phyloP scores from a whole-genome alignment of 139 green algal species.

The Coelastrella sp. region DNA sequence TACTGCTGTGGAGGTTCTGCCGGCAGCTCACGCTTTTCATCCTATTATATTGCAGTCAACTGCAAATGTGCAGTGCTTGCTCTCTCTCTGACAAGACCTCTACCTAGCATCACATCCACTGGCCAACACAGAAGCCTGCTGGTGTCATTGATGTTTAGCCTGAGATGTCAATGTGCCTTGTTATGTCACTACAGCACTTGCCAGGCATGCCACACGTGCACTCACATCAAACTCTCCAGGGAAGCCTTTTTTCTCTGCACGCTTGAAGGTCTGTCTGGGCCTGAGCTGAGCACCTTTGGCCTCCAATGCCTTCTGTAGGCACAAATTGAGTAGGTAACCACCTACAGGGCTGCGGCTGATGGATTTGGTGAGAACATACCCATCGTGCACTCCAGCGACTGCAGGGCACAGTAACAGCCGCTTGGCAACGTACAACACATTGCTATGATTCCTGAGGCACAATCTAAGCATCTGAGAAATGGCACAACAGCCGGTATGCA shows the following conservation, averaged over 20 bases:
- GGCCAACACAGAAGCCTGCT: not conserved
- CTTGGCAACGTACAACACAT: not conserved
- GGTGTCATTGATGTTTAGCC: too few species aligned
- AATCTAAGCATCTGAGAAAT: too few species aligned
- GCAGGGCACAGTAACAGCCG: constrained; percentile 36
- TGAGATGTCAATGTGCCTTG: too few species aligned
- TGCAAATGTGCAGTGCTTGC: too few species aligned
- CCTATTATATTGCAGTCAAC: too few species aligned
- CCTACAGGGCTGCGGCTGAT: constrained; percentile 77
- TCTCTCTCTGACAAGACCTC: too few species aligned
- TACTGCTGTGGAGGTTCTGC: not conserved
- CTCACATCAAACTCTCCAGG: constrained; percentile 73
- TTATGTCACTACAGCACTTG: not conserved
- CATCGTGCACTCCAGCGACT: constrained; percentile 94
- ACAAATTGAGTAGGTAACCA: constrained; percentile 74
- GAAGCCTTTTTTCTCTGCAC: constrained; percentile 62
- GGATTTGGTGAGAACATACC: constrained; percentile 91
- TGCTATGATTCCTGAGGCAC: not conserved
- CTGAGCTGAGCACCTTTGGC: constrained; percentile 64
- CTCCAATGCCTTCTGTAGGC: constrained; percentile 56
- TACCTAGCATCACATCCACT: too few species aligned
- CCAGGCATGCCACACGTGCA: not conserved
- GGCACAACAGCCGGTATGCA: too few species aligned
- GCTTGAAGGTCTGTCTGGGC: constrained; percentile 85
- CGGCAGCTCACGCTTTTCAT: too few species aligned